phyloP scores from a whole-genome alignment of 345 rosid genomes.

The Salix koriyanagi region DNA sequence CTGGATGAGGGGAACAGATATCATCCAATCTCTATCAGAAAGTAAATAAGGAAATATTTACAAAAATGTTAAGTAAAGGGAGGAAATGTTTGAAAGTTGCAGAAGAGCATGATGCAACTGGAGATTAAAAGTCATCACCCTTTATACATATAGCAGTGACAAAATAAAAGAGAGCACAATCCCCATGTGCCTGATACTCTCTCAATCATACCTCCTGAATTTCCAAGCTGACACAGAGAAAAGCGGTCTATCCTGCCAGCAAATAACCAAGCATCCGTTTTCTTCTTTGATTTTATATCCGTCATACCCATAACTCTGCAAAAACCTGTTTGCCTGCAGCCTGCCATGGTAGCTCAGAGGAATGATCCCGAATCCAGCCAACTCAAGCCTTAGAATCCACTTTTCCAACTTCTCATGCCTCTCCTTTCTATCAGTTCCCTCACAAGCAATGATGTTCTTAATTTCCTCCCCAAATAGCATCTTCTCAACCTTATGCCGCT shows the following conservation, averaged over 20 bases:
- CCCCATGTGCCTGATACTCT: constrained; percentile 6
- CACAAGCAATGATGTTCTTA: constrained; percentile 64
- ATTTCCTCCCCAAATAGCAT: constrained; percentile 71
- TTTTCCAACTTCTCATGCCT: constrained; percentile 73
- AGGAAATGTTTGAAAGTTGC: constrained; percentile 9
- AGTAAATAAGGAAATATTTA: background rate
- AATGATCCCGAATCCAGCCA: constrained; percentile 55
- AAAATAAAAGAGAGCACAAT: constrained; percentile 8
- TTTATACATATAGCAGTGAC: constrained; percentile 28
- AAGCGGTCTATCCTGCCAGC: constrained; percentile 64
- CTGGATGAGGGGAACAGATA: background rate
- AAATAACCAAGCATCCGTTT: constrained; percentile 48
- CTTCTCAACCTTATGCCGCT: constrained; percentile 66
- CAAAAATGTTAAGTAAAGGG: background rate
- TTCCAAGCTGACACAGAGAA: constrained; percentile 68
- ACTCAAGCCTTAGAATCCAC: constrained; percentile 59
- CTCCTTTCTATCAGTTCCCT: constrained; percentile 57
- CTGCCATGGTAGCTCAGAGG: constrained; percentile 60
- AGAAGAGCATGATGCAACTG: constrained; percentile 18
- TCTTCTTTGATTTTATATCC: constrained; percentile 64
- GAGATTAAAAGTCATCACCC: constrained; percentile 22
- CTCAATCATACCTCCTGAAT: constrained; percentile 39
- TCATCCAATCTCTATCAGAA: background rate
- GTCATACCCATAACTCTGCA: constrained; percentile 54
- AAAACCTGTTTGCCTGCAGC: constrained; percentile 50